Evolutionary conservation across 805 yeast species (phyloP).

Genomic region (Sugiyamaella mastotermitis): DNA sequence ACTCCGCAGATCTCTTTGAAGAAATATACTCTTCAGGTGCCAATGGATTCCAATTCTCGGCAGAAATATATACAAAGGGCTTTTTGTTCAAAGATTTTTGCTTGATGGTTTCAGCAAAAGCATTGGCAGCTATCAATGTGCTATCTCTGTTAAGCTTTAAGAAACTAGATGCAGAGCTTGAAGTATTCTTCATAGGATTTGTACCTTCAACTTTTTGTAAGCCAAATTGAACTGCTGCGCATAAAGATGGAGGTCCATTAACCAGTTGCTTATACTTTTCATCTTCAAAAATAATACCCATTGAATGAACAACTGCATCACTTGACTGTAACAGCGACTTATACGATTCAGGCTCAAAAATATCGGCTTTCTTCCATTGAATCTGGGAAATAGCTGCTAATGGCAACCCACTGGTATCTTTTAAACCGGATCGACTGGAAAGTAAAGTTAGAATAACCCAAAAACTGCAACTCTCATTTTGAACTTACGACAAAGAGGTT

Average conservation of each 20-base stretch:
- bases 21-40: conserved; percentile 66
- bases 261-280: conserved; percentile 53
- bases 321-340: conserved; percentile 40
- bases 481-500: conserved; percentile 48
- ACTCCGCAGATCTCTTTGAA: conserved; percentile 75
- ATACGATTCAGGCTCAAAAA: conserved; percentile 61
- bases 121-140: conserved; percentile 57
- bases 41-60: conserved; percentile 64
- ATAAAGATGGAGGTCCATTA: conserved; percentile 8
- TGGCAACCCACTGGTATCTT: conserved; percentile 23
- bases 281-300: conserved; percentile 72
- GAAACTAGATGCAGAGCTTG: conserved; percentile 35
- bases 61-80: conserved; percentile 71
- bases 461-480: no score
- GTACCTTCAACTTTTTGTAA: conserved; percentile 36
- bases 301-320: conserved; percentile 70
- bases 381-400: conserved; percentile 44
- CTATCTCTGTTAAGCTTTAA: conserved; percentile 64
- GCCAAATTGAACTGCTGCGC: conserved; percentile 10
- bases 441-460: not conserved
- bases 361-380: conserved; percentile 60
- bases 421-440: conserved; percentile 44
- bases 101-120: conserved; percentile 35
- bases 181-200: conserved; percentile 44
- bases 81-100: conserved; percentile 14